Evolutionary conservation across 495 filamentous ascomycete genomes (phyloP).

Genomic region (Chaetomium tenue): DNA sequence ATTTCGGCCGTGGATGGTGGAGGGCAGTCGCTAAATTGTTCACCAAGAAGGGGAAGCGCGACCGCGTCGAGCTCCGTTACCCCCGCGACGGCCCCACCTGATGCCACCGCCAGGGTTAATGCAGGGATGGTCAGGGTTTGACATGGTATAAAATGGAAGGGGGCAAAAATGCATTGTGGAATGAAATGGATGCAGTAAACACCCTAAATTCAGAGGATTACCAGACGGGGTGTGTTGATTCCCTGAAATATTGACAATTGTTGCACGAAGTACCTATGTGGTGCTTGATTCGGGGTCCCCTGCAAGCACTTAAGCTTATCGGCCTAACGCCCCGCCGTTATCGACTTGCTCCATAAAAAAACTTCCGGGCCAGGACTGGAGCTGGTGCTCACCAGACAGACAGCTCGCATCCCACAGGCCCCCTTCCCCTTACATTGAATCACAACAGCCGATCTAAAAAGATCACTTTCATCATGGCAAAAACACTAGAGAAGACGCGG

Average conservation of each 20-base stretch:
- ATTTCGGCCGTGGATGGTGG: not conserved
- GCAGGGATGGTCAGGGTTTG: conserved; percentile 3
- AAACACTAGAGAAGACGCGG: conserved; percentile 70
- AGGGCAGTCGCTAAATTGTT: conserved; percentile 8
- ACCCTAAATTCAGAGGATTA: too few species aligned
- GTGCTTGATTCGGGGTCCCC: not conserved
- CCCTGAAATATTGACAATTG: too few species aligned
- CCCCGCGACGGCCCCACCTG: conserved; percentile 34
- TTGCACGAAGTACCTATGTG: too few species aligned
- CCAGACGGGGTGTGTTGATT: too few species aligned
- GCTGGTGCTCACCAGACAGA: not conserved
- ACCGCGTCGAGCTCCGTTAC: conserved; percentile 35
- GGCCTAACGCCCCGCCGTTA: conserved; percentile 2
- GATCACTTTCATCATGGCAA: conserved; percentile 59
- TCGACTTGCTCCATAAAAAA: conserved; percentile 14
- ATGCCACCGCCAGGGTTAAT: conserved; percentile 12
- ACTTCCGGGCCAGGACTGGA: not conserved
- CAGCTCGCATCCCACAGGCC: not conserved
- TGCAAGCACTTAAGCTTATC: conserved; percentile 18
- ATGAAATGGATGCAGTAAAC: too few species aligned
- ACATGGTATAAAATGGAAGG: not conserved
- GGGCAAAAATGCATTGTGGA: too few species aligned
- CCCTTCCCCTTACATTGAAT: too few species aligned
- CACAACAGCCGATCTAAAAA: not conserved
- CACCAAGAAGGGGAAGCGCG: conserved; percentile 27